Conservation (phyloP, 352 stramenopile species). For the Pythium rhizo-oryzae region DNA sequence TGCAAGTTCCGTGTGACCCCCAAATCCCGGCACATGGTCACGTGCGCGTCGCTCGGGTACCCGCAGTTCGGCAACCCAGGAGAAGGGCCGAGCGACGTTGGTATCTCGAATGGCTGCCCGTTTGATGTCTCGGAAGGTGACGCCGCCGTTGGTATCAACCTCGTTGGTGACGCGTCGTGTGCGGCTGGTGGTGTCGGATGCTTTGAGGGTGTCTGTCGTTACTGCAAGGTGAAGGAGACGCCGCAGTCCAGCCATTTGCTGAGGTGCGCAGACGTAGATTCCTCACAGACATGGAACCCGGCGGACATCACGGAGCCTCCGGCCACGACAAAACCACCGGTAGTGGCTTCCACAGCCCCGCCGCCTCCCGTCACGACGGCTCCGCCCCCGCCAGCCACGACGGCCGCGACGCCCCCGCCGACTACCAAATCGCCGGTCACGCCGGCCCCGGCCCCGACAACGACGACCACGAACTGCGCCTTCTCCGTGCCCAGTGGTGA, state of each 20-base stretch:
- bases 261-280: constrained; percentile 2
- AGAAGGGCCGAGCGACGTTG: neutral
- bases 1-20: constrained; percentile 17
- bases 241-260: neutral
- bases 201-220: constrained; percentile 25
- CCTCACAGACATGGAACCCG: neutral
- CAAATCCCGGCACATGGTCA: neutral
- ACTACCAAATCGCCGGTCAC: no score
- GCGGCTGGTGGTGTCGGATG: constrained; percentile 8
- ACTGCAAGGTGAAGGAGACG: constrained; percentile 34
- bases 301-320: neutral
- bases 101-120: neutral
- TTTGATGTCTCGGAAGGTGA: constrained; percentile 12
- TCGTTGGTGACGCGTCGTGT: constrained; percentile 6
- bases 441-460: no score
- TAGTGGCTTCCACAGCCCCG: neutral
- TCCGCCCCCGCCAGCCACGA: no score
- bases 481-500: no score
- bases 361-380: no score
- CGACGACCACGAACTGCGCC: no score
- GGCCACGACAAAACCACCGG: neutral
- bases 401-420: no score
- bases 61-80: neutral
- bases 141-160: constrained; percentile 16
- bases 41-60: constrained; percentile 13